Conservation (phyloP, 495 filamentous ascomycete genomes). For the Hypoxylon rickii region DNA sequence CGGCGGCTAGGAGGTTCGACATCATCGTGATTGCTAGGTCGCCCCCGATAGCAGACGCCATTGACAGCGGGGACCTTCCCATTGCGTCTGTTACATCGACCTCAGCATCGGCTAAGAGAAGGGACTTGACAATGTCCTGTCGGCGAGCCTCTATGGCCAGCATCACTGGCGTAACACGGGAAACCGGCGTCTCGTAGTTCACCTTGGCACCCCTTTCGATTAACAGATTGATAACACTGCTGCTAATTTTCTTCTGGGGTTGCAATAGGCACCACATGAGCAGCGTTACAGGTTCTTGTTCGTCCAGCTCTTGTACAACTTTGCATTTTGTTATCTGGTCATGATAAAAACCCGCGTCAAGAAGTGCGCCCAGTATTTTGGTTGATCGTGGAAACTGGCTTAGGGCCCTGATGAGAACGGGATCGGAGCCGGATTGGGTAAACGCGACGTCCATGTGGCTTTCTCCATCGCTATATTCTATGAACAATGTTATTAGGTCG, state of each 20-base stretch:
- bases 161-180: conserved; percentile 54
- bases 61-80: conserved; percentile 52
- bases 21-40: conserved; percentile 51
- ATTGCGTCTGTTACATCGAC: conserved; percentile 49
- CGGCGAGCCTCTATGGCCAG: conserved; percentile 48
- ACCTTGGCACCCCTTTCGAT: conserved; percentile 51
- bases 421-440: conserved; percentile 35
- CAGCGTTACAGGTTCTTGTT: conserved; percentile 48
- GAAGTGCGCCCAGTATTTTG: conserved; percentile 45
- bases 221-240: conserved; percentile 46
- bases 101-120: conserved; percentile 52
- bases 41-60: conserved; percentile 53
- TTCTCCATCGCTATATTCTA: conserved; percentile 46
- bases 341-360: conserved; percentile 54
- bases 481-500: conserved; percentile 45
- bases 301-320: conserved; percentile 44
- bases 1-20: conserved; percentile 49
- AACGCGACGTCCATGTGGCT: conserved; percentile 49
- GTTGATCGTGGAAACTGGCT: conserved; percentile 49
- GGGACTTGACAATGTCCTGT: conserved; percentile 47
- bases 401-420: conserved; percentile 49
- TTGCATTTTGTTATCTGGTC: conserved; percentile 44
- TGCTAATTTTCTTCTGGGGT: conserved; percentile 55
- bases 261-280: conserved; percentile 54
- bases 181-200: conserved; percentile 48